A percentile compares a stretch with the other conserved stretches of the same genome.
Conservation (phyloP, 75 land plant genomes). For the Sequoiadendron giganteum region DNA sequence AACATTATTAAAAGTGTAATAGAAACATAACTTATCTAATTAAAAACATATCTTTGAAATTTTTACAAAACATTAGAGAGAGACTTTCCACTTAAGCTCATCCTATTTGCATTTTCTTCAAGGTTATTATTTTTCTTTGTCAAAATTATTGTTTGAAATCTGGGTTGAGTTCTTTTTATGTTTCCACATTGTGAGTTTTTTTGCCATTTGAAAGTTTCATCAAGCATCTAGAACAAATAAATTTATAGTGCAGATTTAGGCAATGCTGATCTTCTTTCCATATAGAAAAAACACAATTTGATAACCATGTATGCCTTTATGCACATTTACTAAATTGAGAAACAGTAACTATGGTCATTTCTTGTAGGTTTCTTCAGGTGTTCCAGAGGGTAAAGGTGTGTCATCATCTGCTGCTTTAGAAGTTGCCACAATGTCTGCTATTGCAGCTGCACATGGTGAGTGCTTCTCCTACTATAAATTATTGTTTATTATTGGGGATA, state of each 20-base stretch:
- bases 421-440: conserved; percentile 98
- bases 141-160: no score
- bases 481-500: not conserved
- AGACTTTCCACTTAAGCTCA: no score
- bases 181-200: not conserved
- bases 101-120: no score
- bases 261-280: not conserved
- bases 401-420: conserved; percentile 98
- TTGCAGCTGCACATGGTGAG: conserved; percentile 96
- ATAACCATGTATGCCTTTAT: not conserved
- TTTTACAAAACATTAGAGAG: no score
- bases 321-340: not conserved
- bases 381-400: conserved; percentile 99
- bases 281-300: not conserved
- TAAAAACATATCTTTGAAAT: no score
- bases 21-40: no score
- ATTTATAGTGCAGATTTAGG: not conserved
- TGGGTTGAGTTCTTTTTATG: not conserved
- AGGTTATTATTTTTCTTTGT: no score
- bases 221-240: not conserved
- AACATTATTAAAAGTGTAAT: no score
- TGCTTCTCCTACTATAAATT: not conserved
- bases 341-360: not conserved
- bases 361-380: conserved; percentile 86
- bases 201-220: not conserved